phyloP scores from a whole-genome alignment of 2,329 filamentous ascomycete genomes.

The Myrmaecium sp. region DNA sequence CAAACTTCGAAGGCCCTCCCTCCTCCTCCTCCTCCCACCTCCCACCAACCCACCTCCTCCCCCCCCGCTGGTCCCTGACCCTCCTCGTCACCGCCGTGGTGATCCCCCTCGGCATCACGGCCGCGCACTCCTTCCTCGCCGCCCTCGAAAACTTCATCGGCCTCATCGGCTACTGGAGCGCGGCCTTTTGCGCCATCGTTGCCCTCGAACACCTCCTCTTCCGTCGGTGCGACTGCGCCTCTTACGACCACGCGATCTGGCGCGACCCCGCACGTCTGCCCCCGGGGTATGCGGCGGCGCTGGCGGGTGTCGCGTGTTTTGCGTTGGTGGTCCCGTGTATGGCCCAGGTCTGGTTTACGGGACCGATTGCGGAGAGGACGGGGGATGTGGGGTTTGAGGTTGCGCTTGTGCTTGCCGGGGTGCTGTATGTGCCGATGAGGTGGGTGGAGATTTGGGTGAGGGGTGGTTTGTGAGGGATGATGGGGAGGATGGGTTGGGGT shows the following conservation, averaged over 20 bases:
- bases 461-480: slow-evolving; percentile 1
- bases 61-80: too few species aligned
- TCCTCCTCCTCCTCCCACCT: slow-evolving; percentile 1
- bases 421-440: slow-evolving; percentile 28
- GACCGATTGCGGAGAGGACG: slow-evolving; percentile 40
- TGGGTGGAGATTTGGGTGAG: slow-evolving; percentile 16
- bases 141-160: slow-evolving; percentile 29
- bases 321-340: slow-evolving; percentile 41
- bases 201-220: slow-evolving; percentile 23
- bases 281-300: slow-evolving; percentile 23
- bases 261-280: slow-evolving; percentile 23
- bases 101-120: slow-evolving; percentile 40
- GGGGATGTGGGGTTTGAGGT: slow-evolving; percentile 52
- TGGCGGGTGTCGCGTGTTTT: slow-evolving; percentile 21
- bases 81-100: slow-evolving; percentile 41
- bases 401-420: slow-evolving; percentile 34
- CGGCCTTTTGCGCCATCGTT: slow-evolving; percentile 16
- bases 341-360: slow-evolving; percentile 43
- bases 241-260: slow-evolving; percentile 22
- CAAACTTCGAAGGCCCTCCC: too few species aligned
- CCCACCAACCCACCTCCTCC: slow-evolving; percentile 1
- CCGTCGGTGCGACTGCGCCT: slow-evolving; percentile 15
- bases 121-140: slow-evolving; percentile 39
- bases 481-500: too few species aligned
- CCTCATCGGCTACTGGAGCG: slow-evolving; percentile 19